A percentile compares a stretch with the other conserved stretches of the same genome.
Conservation (phyloP, 768 basidiomycete species). For the Pholiota molesta region DNA sequence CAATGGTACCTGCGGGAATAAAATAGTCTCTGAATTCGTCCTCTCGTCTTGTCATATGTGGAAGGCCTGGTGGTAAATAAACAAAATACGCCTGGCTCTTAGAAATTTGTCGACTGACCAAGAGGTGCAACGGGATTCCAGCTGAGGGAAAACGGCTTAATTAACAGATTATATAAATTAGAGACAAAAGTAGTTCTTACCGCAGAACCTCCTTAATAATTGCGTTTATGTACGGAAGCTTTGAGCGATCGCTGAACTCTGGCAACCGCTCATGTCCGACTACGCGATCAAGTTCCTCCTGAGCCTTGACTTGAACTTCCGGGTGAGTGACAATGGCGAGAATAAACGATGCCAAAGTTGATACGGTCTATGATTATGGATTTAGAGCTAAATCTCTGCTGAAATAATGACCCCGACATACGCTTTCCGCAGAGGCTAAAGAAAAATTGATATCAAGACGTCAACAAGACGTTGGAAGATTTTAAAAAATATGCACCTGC, state of each 20-base stretch:
- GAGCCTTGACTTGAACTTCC: conserved; percentile 29
- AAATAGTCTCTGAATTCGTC: conserved; percentile 32
- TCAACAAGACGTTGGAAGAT: background rate
- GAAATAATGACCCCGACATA: conserved; percentile 9
- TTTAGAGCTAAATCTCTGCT: background rate
- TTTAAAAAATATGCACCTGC: conserved; percentile 20
- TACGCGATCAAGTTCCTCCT: conserved; percentile 29
- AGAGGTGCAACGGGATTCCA: conserved; percentile 21
- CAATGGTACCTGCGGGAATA: conserved; percentile 33
- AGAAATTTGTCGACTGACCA: conserved; percentile 8
- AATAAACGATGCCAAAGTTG: conserved; percentile 24
- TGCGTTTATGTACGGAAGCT: conserved; percentile 24
- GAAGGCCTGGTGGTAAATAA: conserved; percentile 10
- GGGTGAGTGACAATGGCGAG: conserved; percentile 29
- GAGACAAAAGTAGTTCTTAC: conserved; percentile 1
- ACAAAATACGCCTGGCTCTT: background rate
- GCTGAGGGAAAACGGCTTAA: conserved; percentile 31
- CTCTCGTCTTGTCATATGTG: conserved; percentile 28
- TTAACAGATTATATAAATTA: conserved; percentile 21
- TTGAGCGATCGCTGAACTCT: conserved; percentile 24
- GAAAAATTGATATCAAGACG: no score
- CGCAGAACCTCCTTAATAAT: conserved; percentile 22
- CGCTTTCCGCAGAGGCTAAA: conserved; percentile 25
- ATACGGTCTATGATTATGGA: conserved; percentile 19
- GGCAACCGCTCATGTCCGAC: conserved; percentile 28